Evolutionary conservation across 2,329 filamentous ascomycete species (phyloP), one percentile per base, ranked within the genome.

Genomic region (Colletotrichum eremochloae): DNA sequence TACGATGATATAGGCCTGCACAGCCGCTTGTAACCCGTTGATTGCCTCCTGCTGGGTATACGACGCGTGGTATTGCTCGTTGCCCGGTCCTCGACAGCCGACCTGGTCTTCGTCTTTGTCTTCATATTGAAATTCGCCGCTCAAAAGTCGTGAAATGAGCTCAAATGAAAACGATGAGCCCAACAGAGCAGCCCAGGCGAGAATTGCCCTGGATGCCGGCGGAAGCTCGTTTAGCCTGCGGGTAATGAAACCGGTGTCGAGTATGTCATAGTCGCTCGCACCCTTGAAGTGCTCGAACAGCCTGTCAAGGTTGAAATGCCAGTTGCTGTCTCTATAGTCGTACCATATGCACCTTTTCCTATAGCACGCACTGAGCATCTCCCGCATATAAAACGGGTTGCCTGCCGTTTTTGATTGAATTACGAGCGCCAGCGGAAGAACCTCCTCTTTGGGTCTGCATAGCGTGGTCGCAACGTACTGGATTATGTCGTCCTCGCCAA

Each of bases 281-380:
- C 92, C 91, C 76, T 93, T 89, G 77, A 98, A 97, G 75, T 97
- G 91, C 58, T 92, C 91, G 78, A 97, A 97, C 1, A 98, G 90
- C 75, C 89, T 90, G 80, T 98, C 95, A 14, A 98, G 84, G 78
- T 97, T 93, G 79, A 92, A 98, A 56, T 92, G 88, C 96, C 96
- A 98, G 57, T 89, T 87, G 58, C 91, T 93, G 75, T 92, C 90
- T 76, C 91, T 91, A 86, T 96, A 97, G 74, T 95, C 94, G 81
- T 97, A 98, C 89, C 92, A 97, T 62, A 98, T 93, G 80, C 94
- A 97, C 75, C 92, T 92, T 78, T 94, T 96, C 52, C 94, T 90
- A 80, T 97, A 92, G 79, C 94, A 97, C 3, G 93, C 92, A 78
- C 94, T 94, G 5, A 98, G 88, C 88, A 98, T 97, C 82, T 97